Percentiles rank a stretch among this genome's conserved stretches.
Evolutionary conservation across 768 basidiomycete genomes (phyloP).

Genomic region (Heimioporus sp.): DNA sequence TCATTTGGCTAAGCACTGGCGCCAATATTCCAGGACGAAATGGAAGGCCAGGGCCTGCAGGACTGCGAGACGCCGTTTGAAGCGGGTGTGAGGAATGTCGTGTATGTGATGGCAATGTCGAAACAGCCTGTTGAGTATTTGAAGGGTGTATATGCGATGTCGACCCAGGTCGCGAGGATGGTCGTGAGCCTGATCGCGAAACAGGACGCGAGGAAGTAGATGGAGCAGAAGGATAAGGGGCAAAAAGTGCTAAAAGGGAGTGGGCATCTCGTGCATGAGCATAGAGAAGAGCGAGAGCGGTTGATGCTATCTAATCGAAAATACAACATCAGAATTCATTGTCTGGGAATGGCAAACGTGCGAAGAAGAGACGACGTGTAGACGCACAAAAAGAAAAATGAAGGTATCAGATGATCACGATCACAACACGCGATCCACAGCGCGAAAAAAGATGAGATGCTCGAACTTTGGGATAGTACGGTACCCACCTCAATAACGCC

Average conservation of each 20-base stretch:
- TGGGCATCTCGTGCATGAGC: constrained; percentile 22
- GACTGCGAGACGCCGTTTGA: neutral
- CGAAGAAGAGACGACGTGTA: neutral
- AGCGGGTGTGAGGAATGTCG: constrained; percentile 7
- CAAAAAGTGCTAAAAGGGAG: constrained; percentile 22
- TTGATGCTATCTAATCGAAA: constrained; percentile 23
- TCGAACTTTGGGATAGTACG: constrained; percentile 39
- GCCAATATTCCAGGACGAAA: constrained; percentile 17
- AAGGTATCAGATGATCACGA: constrained; percentile 54
- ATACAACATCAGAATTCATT: constrained; percentile 18
- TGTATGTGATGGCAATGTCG: constrained; percentile 9
- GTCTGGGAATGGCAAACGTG: neutral
- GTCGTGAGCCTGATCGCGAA: constrained; percentile 21
- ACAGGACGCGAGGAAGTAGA: constrained; percentile 15
- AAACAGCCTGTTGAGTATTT: constrained; percentile 4
- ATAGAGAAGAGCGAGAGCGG: constrained; percentile 29
- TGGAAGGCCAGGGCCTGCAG: constrained; percentile 7
- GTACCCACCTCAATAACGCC: constrained; percentile 40
- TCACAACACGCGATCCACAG: neutral
- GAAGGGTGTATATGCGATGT: constrained; percentile 6
- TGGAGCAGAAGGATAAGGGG: constrained; percentile 1
- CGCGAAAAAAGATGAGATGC: neutral
- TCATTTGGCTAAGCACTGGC: constrained; percentile 16
- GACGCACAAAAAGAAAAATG: neutral
- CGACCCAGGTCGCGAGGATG: constrained; percentile 23